Percentiles rank a stretch among this genome's conserved stretches.
These are phyloP conservation scores for Thelephora terrestris DNA, from an alignment of 1,284 basidiomycete genomes.

Conservation along the genomic window DNA sequence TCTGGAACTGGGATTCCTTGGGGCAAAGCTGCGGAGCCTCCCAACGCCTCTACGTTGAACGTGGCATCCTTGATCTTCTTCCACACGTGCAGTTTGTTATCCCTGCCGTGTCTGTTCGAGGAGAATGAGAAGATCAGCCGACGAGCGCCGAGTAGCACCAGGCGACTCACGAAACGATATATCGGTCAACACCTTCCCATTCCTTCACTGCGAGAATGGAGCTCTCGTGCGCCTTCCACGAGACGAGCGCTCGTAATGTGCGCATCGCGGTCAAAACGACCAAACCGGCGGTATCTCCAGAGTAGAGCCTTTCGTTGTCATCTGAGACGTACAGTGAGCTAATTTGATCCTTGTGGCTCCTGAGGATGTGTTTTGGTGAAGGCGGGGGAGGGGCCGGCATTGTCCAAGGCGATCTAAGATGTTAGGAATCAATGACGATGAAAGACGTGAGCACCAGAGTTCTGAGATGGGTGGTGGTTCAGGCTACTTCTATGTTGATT, in stretches of 20 bases:
- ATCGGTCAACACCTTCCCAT: constrained; percentile 31
- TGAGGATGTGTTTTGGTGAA: constrained; percentile 64
- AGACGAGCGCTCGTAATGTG: constrained; percentile 55
- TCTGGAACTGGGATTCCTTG: constrained; percentile 36
- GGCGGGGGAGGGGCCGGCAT: constrained; percentile 26
- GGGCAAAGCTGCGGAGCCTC: constrained; percentile 42
- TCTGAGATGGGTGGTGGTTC: no score
- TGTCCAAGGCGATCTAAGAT: no score
- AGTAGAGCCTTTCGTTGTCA: constrained; percentile 70
- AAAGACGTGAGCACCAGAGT: no score
- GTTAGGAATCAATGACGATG: no score
- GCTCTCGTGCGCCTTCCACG: constrained; percentile 74
- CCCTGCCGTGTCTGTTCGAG: constrained; percentile 66
- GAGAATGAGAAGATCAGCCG: neutral
- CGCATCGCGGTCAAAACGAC: constrained; percentile 66
- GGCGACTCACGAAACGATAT: constrained; percentile 60
- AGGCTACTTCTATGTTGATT: no score
- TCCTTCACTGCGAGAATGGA: constrained; percentile 71
- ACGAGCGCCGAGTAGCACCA: neutral
- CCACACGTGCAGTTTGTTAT: constrained; percentile 77
- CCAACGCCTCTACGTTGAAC: neutral
- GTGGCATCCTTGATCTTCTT: constrained; percentile 31
- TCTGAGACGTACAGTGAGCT: constrained; percentile 47
- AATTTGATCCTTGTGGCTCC: constrained; percentile 56
- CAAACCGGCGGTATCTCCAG: constrained; percentile 67